Percentiles rank a stretch among this genome's conserved stretches.
phyloP scores from a whole-genome alignment of 1,284 basidiomycete species.

The Porphyrellus sp. region DNA sequence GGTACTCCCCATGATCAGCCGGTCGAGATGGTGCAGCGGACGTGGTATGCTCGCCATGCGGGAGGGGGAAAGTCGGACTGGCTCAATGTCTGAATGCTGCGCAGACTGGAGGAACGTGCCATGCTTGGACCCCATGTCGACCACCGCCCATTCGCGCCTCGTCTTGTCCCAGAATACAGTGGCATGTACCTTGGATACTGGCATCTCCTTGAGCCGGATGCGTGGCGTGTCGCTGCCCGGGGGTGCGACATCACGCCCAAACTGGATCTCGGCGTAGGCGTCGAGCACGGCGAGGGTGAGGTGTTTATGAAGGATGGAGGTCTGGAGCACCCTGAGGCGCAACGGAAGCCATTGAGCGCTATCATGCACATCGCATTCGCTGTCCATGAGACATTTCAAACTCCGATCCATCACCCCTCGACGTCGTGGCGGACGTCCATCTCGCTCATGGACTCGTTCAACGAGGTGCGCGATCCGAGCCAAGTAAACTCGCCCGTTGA shows the following conservation, averaged over 20 bases:
- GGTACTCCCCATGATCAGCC: conserved; percentile 63
- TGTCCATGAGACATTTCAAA: conserved; percentile 21
- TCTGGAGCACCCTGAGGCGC: conserved; percentile 55
- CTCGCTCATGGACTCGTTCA: conserved; percentile 48
- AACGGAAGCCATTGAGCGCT: conserved; percentile 34
- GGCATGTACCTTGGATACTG: conserved; percentile 75
- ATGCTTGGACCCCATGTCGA: conserved; percentile 81
- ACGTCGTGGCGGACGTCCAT: neutral
- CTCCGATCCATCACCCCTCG: conserved; percentile 27
- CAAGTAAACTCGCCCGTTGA: neutral
- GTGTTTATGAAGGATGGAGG: conserved; percentile 49
- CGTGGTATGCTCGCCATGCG: conserved; percentile 66
- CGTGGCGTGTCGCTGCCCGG: conserved; percentile 51
- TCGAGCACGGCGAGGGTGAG: conserved; percentile 59
- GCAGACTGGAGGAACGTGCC: conserved; percentile 59
- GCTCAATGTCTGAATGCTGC: conserved; percentile 15
- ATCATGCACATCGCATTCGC: conserved; percentile 18
- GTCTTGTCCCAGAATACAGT: conserved; percentile 66
- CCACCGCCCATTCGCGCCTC: conserved; percentile 60
- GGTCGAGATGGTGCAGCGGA: conserved; percentile 58
- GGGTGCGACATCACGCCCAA: conserved; percentile 63
- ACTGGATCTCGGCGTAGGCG: conserved; percentile 59
- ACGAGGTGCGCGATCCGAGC: conserved; percentile 42
- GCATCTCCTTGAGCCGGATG: conserved; percentile 75
- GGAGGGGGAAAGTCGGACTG: conserved; percentile 56